These are phyloP conservation scores for Pseudocercospora fuligena DNA, from an alignment of 2,329 filamentous ascomycete genomes.

Conservation along the genomic window DNA sequence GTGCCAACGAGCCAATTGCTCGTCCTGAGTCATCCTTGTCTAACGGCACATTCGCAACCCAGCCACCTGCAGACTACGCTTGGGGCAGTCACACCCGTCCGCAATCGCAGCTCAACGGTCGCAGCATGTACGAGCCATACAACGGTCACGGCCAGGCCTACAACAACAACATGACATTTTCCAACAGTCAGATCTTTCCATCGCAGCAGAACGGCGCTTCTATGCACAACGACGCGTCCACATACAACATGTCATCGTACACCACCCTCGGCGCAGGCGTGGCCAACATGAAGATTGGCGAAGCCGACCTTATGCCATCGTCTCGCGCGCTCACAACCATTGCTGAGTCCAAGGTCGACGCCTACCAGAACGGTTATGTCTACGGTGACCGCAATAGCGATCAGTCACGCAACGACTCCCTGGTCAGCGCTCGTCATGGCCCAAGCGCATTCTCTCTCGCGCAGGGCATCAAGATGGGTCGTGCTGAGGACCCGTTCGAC, in stretches of 20 bases:
- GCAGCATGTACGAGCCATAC: not conserved
- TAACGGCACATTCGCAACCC: constrained; percentile 18
- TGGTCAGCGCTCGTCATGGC: not conserved
- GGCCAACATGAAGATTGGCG: constrained; percentile 10
- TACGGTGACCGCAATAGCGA: constrained; percentile 1
- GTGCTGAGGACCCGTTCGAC: constrained; percentile 29
- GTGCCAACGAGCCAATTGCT: constrained; percentile 3
- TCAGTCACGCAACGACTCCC: constrained; percentile 4
- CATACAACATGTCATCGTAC: not conserved
- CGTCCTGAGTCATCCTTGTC: constrained; percentile 12
- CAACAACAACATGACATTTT: not conserved
- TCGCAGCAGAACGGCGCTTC: not conserved
- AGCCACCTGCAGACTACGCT: constrained; percentile 1
- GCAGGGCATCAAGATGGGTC: constrained; percentile 22
- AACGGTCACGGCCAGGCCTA: not conserved
- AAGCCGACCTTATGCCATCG: constrained; percentile 1
- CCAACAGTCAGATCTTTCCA: not conserved
- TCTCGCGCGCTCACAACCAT: not conserved
- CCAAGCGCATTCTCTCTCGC: constrained; percentile 18
- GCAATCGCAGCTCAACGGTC: not conserved
- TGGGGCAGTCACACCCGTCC: not conserved
- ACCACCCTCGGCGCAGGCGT: constrained; percentile 4
- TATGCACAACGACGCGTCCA: not conserved
- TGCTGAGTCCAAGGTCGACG: not conserved
- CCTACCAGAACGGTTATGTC: not conserved